Base-by-base conservation (phyloP, 768 basidiomycete species). In the Xanthoconium purpureum region DNA sequence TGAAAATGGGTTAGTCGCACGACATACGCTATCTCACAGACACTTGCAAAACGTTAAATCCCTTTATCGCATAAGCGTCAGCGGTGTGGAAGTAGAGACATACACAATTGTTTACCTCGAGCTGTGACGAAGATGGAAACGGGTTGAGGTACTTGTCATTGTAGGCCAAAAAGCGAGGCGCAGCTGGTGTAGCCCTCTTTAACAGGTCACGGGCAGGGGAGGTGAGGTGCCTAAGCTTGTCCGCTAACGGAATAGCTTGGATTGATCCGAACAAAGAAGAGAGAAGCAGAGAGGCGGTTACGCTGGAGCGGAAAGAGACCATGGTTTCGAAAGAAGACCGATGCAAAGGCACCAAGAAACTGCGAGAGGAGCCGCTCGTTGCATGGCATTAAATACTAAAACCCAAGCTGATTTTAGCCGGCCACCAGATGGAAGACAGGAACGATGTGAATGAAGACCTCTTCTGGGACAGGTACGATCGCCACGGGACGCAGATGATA, bases 131-230 rank as follows among this genome's bases (percentile, higher is more conserved):
- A 2, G 72, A 64, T 3, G 86, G 84, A 0, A 68, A 65, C 1
- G 79, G 79, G 50, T 69, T 72, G 13, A 79, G 74, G 53, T 66
- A 82, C 18, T 55, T 52, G 50, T 79, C 77, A 43, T 73, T 71
- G 63, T 78, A 78, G 14, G 71, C 65, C 28, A 77, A 40, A 42
- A 75, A 86, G 59, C 79, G 74, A 28, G 85, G 84, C 1, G 82
- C 73, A 20, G 76, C 74, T 0, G 78, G 75, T 1, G 59, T 64
- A 3, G 67, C 29, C 29, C 54, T 57, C 59, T 57, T 65, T 9
- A 68, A 38, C 8, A 70, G 14, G 35, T 59, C 55, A 43, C 62
- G 68, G 28, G 70, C 65, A 18, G 20, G 1, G 2, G 59, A 59
- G 48, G 57, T 71, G 47, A 70, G 61, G 18, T 29, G 30, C n/a